Base-by-base conservation (phyloP, 1,139 yeast genomes). In the Lodderomyces elongisporus region DNA sequence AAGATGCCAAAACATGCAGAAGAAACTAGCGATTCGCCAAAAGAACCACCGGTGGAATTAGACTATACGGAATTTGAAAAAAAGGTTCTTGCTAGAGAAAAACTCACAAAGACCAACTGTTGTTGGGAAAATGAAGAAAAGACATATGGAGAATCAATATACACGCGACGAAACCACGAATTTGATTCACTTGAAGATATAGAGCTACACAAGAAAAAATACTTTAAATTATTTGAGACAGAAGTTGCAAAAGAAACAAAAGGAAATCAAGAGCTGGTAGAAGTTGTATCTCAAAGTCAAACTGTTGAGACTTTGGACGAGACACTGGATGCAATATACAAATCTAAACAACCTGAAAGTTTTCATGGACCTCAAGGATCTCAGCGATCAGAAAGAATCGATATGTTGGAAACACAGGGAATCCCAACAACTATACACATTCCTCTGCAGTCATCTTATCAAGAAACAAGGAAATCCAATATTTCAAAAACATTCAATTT, bases 201-300 rank as follows among this genome's bases (percentile, higher is more conserved):
- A 16, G 25, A 30, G 5, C 27, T 32, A n/a, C 52, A 49, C 32
- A 48, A 47, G 27, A 31, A 32, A 13, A 44, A 43, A 14, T 46
- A 40, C 36, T 44, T 46, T 21, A 40, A 37, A 15, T 35, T 31
- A 9, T 51, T 48, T 37, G 52, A 54, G 4, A 40, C 69, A 5
- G 72, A 69, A 30, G 84, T 77, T 33, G 60, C 58, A 2, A 44
- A 65, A 1, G n/a, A n/a, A n/a, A n/a, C n/a, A n/a, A n/a, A n/a
- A n/a, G n/a, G n/a, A n/a, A n/a, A n/a, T n/a, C n/a, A n/a, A n/a
- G n/a, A n/a, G n/a, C n/a, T n/a, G n/a, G n/a, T n/a, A n/a, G n/a
- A n/a, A n/a, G 45, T 76, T 17, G 74, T 81, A 5, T 14, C 15
- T 5, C 17, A 20, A 2, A 17, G 21, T 9, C n/a, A n/a, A n/a